Percentiles rank a stretch among this genome's conserved stretches.
Conservation (phyloP, 306 rosid genomes). For the Begonia loranthoides region DNA sequence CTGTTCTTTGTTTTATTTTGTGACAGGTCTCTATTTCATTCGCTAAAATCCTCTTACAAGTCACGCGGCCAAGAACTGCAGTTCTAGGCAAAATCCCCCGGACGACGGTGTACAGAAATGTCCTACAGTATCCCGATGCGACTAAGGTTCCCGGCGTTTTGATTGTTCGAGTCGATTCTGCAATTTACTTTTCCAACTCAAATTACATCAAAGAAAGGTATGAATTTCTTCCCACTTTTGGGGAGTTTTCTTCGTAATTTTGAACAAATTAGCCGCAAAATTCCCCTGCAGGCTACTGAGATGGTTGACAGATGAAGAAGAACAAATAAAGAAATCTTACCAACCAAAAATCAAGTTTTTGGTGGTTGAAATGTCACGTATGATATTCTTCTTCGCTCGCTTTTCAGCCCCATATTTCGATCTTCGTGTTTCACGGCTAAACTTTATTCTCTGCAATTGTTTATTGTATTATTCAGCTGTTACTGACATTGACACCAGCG, state of each 20-base stretch:
- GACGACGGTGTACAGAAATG: constrained; percentile 77
- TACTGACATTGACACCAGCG: constrained; percentile 88
- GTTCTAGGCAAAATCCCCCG: constrained; percentile 75
- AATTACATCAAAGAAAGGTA: constrained; percentile 89
- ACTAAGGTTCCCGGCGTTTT: constrained; percentile 56
- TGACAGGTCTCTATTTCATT: constrained; percentile 76
- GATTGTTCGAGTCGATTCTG: constrained; percentile 90
- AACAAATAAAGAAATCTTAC: constrained; percentile 27
- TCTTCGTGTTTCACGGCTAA: not conserved
- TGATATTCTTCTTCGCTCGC: constrained; percentile 9
- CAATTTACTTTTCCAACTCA: constrained; percentile 90
- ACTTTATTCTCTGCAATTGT: not conserved
- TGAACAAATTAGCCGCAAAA: not conserved
- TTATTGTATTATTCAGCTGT: constrained; percentile 36
- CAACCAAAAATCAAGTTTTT: constrained; percentile 48
- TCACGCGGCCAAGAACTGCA: constrained; percentile 87
- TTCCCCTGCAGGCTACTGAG: constrained; percentile 57
- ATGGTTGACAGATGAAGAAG: constrained; percentile 81
- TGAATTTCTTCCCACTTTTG: not conserved
- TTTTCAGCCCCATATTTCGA: not conserved
- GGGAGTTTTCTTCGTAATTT: not conserved
- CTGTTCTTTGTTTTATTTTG: constrained; percentile 12
- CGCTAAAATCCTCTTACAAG: constrained; percentile 90
- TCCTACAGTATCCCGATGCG: constrained; percentile 83
- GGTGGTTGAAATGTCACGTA: constrained; percentile 93